Conservation (phyloP, 2,329 filamentous ascomycete species). For the Claviceps sorghi region DNA sequence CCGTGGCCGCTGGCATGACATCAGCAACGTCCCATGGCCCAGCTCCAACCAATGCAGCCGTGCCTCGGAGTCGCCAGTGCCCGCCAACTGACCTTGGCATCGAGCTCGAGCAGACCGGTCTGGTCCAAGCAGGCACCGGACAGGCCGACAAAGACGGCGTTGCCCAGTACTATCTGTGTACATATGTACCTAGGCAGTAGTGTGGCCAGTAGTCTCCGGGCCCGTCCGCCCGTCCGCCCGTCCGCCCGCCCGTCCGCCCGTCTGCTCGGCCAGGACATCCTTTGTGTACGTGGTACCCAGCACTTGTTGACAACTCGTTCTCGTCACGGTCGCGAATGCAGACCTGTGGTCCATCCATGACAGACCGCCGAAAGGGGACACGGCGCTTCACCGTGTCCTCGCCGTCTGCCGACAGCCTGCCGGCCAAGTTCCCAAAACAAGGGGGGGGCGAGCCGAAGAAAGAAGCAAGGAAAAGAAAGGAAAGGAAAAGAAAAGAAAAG, state of each 20-base stretch:
- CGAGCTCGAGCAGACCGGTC: background rate
- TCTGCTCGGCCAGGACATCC: too few species aligned
- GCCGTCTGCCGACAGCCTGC: too few species aligned
- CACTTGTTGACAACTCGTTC: background rate
- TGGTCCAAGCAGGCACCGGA: background rate
- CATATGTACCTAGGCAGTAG: background rate
- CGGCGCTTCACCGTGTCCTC: too few species aligned
- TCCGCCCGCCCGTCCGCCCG: too few species aligned
- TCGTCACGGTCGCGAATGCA: background rate
- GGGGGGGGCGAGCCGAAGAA: background rate
- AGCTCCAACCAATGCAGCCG: background rate
- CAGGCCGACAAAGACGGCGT: background rate
- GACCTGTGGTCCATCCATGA: background rate
- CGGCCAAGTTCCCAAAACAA: background rate
- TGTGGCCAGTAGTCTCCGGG: background rate
- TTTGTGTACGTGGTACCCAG: too few species aligned
- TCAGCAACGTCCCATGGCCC: background rate
- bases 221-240: background rate
- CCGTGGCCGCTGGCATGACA: background rate
- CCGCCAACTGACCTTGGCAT: background rate
- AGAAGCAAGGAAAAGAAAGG: too few species aligned
- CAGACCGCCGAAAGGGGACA: background rate
- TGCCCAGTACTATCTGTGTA: too few species aligned
- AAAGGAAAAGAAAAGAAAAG: background rate
- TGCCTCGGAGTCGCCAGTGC: background rate